Evolutionary conservation across 2,329 filamentous ascomycete genomes (phyloP).

Genomic region (Penicillium sclerotiorum): DNA sequence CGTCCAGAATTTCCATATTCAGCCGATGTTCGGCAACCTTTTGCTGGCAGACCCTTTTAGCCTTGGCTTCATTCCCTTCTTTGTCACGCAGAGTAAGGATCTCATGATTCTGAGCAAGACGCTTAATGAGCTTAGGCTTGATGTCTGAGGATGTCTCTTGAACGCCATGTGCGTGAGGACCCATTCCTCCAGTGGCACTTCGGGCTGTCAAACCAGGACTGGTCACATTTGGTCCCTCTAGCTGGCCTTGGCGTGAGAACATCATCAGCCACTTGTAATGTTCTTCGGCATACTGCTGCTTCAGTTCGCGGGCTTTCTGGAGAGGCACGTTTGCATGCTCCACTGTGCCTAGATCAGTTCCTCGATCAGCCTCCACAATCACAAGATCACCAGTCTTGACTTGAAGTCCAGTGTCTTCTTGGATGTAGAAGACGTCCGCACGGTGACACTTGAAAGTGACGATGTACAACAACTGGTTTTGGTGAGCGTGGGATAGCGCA

Average conservation of each 20-base stretch:
- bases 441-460: conserved; percentile 96
- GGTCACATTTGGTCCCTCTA: conserved; percentile 44
- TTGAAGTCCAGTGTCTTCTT: conserved; percentile 88
- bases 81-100: conserved; percentile 88
- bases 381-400: conserved; percentile 92
- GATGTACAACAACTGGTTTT: conserved; percentile 63
- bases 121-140: conserved; percentile 95
- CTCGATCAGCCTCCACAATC: conserved; percentile 95
- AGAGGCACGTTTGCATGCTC: conserved; percentile 85
- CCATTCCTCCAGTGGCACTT: conserved; percentile 77
- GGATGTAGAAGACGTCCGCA: conserved; percentile 95
- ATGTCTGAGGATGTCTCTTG: conserved; percentile 75
- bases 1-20: conserved; percentile 98
- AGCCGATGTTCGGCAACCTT: conserved; percentile 93
- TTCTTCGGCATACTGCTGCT: conserved; percentile 89
- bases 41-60: conserved; percentile 93
- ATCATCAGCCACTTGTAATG: conserved; percentile 99
- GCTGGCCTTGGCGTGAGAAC: conserved; percentile 78
- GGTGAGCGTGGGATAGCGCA: conserved; percentile 40
- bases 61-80: conserved; percentile 96
- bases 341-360: conserved; percentile 92
- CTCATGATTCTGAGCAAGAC: conserved; percentile 88
- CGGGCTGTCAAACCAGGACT: conserved; percentile 64
- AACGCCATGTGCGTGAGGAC: conserved; percentile 72
- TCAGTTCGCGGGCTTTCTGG: conserved; percentile 82